Evolutionary conservation across 2,329 filamentous ascomycete species (phyloP).

Genomic region (Massarina eburnea): DNA sequence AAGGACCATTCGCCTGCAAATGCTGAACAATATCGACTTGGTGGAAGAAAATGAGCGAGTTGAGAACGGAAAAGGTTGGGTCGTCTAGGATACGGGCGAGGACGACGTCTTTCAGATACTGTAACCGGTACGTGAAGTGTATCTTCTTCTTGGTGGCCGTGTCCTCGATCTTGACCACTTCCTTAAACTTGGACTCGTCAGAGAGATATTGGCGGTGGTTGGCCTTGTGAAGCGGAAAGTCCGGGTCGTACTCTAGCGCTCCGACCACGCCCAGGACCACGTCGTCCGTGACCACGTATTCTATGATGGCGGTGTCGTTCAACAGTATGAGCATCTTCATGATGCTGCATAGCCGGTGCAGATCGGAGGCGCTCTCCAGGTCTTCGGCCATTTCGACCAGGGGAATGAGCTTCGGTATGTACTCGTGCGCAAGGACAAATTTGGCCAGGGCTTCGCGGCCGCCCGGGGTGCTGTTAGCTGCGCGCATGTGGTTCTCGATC

Average conservation of each 20-base stretch:
- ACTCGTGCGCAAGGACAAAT: slow-evolving; percentile 81
- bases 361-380: slow-evolving; percentile 79
- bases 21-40: slow-evolving; percentile 97
- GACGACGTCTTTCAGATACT: slow-evolving; percentile 98
- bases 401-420: slow-evolving; percentile 83
- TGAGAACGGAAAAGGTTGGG: slow-evolving; percentile 94
- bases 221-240: slow-evolving; percentile 96
- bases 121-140: slow-evolving; percentile 90
- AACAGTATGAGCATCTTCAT: slow-evolving; percentile 95
- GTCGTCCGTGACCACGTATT: slow-evolving; percentile 87
- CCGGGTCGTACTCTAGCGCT: slow-evolving; percentile 90
- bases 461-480: slow-evolving; percentile 70
- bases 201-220: slow-evolving; percentile 93
- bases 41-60: slow-evolving; percentile 98
- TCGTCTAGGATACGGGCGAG: slow-evolving; percentile 94
- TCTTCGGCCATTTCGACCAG: slow-evolving; percentile 88
- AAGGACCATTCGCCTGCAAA: slow-evolving; percentile 77
- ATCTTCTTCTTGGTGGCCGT: slow-evolving; percentile 83
- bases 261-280: slow-evolving; percentile 91
- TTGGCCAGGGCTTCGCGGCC: slow-evolving; percentile 87
- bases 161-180: slow-evolving; percentile 91
- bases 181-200: slow-evolving; percentile 88
- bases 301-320: slow-evolving; percentile 93
- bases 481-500: slow-evolving; percentile 81
- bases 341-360: slow-evolving; percentile 93